phyloP scores from a whole-genome alignment of 495 filamentous ascomycete genomes.

The Podospora sp. region DNA sequence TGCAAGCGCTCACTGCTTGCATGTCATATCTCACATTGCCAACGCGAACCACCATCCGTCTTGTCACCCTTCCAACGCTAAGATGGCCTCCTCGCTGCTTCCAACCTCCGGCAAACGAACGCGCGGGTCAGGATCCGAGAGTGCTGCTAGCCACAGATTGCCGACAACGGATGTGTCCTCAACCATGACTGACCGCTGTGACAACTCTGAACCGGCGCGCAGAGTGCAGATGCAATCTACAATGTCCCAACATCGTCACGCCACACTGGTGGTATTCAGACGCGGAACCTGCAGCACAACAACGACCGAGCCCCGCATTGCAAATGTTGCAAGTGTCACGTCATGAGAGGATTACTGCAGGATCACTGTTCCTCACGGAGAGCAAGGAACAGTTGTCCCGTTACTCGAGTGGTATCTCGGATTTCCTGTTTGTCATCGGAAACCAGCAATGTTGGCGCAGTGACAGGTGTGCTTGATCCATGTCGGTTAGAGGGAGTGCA shows the following conservation, averaged over 20 bases:
- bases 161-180: slow-evolving; percentile 25
- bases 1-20: not conserved
- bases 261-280: not conserved
- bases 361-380: not conserved
- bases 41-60: not conserved
- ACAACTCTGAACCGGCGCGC: not conserved
- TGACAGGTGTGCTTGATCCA: not conserved
- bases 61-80: not conserved
- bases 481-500: not conserved
- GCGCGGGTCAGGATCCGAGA: not conserved
- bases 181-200: slow-evolving; percentile 2
- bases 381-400: not conserved
- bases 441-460: not conserved
- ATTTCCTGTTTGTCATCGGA: not conserved
- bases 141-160: not conserved
- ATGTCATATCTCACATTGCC: not conserved
- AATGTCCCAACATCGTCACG: not conserved
- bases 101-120: not conserved
- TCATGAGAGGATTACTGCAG: slow-evolving; percentile 12
- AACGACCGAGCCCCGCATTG: slow-evolving; percentile 16
- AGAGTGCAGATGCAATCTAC: not conserved
- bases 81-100: not conserved
- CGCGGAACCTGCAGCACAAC: not conserved
- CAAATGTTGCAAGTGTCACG: slow-evolving; percentile 13
- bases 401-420: not conserved